Evolutionary conservation across 768 basidiomycete species (phyloP).

Genomic region (Hypholoma fasciculare): DNA sequence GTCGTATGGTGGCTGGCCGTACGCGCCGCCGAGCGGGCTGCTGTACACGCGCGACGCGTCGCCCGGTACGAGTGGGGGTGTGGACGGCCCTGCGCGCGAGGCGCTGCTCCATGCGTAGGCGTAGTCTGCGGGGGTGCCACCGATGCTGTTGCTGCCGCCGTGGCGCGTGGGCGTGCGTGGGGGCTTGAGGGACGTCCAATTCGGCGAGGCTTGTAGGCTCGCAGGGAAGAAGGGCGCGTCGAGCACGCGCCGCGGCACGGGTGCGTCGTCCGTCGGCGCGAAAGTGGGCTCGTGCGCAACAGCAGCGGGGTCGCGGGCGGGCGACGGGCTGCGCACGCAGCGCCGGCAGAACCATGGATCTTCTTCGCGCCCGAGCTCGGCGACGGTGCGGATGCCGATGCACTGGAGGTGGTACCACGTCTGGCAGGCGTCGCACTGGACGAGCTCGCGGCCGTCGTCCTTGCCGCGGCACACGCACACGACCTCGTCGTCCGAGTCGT

Average conservation of each 20-base stretch:
- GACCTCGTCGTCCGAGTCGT: constrained; percentile 44
- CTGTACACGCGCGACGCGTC: constrained; percentile 37
- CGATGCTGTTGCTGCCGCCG: constrained; percentile 7
- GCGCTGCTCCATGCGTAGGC: constrained; percentile 44
- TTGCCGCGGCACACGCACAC: constrained; percentile 67
- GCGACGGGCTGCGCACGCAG: constrained; percentile 49
- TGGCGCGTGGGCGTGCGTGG: constrained; percentile 51
- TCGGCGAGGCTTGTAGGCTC: constrained; percentile 56
- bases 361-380: constrained; percentile 72
- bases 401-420: constrained; percentile 84
- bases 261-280: constrained; percentile 61
- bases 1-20: constrained; percentile 31
- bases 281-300: constrained; percentile 64
- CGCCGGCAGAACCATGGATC: constrained; percentile 77
- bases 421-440: constrained; percentile 80
- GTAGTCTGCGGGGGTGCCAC: constrained; percentile 28
- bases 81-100: constrained; percentile 53
- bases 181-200: constrained; percentile 42
- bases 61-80: constrained; percentile 45
- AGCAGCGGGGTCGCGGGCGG: constrained; percentile 32
- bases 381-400: constrained; percentile 65
- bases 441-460: constrained; percentile 74
- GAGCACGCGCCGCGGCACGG: constrained; percentile 36
- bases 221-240: constrained; percentile 65
- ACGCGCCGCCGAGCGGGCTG: constrained; percentile 37